These are phyloP conservation scores for Colletotrichum echinochloae DNA, from an alignment of 2,329 filamentous ascomycete genomes.

Conservation along the genomic window DNA sequence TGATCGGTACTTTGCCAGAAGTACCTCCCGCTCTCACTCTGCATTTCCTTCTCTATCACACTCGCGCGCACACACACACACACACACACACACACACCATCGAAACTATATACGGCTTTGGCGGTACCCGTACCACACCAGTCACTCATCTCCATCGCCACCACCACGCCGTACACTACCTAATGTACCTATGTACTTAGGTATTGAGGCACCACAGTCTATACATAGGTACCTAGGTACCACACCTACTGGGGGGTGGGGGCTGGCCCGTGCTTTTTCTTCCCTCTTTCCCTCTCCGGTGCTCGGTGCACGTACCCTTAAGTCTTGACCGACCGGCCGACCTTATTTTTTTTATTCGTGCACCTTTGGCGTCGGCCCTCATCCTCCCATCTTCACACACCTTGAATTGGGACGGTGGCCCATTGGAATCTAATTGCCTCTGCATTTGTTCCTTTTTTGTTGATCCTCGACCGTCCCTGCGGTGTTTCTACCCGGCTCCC, in stretches of 20 bases:
- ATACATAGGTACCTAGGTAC: too few species aligned
- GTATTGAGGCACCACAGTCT: not conserved
- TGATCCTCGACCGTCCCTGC: conserved; percentile 5
- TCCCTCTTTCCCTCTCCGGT: conserved; percentile 40
- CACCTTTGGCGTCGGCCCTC: conserved; percentile 40
- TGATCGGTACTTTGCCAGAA: conserved; percentile 29
- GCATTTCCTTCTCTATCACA: not conserved
- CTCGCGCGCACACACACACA: not conserved
- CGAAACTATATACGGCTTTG: not conserved
- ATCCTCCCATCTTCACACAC: conserved; percentile 39
- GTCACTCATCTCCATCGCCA: not conserved
- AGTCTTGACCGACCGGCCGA: conserved; percentile 40
- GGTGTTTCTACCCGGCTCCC: conserved; percentile 11
- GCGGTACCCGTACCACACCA: not conserved
- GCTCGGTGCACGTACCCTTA: conserved; percentile 41
- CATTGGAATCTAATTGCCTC: conserved; percentile 26
- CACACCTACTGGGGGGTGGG: not conserved
- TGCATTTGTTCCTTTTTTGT: not conserved
- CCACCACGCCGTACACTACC: not conserved
- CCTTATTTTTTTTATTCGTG: conserved; percentile 39
- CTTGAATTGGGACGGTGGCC: conserved; percentile 28
- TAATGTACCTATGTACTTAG: not conserved
- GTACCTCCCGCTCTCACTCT: conserved; percentile 18
- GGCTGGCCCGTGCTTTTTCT: conserved; percentile 26
- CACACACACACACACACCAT: not conserved